Percentiles rank a stretch among this genome's conserved stretches.
Conservation (phyloP, 2,329 filamentous ascomycete species). For the Sclerotinia borealis region DNA sequence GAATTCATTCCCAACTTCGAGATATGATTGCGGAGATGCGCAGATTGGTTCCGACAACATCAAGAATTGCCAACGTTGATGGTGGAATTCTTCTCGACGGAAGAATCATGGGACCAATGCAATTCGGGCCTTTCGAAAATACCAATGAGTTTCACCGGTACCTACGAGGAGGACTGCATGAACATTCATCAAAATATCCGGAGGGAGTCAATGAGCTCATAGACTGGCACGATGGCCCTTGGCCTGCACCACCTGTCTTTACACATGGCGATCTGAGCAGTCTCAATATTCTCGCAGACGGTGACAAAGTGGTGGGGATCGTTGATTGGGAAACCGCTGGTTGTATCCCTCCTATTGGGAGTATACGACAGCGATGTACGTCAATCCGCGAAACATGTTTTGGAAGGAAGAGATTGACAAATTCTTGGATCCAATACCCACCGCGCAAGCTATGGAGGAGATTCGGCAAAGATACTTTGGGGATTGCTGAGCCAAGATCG, state of each 20-base stretch:
- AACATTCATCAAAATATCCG: conserved; percentile 1
- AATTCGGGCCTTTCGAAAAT: conserved; percentile 5
- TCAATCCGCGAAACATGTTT: neutral
- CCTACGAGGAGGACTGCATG: conserved; percentile 24
- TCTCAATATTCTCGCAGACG: conserved; percentile 40
- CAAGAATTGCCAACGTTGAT: neutral
- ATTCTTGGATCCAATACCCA: neutral
- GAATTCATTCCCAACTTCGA: conserved; percentile 32
- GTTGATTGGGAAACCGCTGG: conserved; percentile 39
- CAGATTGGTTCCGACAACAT: neutral
- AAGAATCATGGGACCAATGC: neutral
- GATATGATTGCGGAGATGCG: conserved; percentile 18
- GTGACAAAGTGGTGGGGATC: conserved; percentile 37
- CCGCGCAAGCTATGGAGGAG: conserved; percentile 34
- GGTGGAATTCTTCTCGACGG: conserved; percentile 6
- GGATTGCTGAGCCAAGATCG: neutral
- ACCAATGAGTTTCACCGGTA: conserved; percentile 18
- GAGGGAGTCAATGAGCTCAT: conserved; percentile 16
- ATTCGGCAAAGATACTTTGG: conserved; percentile 10
- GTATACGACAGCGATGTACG: conserved; percentile 33
- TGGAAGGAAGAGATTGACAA: neutral
- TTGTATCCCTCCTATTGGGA: conserved; percentile 39
- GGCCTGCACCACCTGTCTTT: conserved; percentile 17
- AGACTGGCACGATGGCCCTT: conserved; percentile 15
- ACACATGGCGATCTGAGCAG: conserved; percentile 44